Percentiles rank a stretch among this genome's conserved stretches.
Evolutionary conservation across 345 rosid genomes (phyloP).

Genomic region (Salix purpurea): DNA sequence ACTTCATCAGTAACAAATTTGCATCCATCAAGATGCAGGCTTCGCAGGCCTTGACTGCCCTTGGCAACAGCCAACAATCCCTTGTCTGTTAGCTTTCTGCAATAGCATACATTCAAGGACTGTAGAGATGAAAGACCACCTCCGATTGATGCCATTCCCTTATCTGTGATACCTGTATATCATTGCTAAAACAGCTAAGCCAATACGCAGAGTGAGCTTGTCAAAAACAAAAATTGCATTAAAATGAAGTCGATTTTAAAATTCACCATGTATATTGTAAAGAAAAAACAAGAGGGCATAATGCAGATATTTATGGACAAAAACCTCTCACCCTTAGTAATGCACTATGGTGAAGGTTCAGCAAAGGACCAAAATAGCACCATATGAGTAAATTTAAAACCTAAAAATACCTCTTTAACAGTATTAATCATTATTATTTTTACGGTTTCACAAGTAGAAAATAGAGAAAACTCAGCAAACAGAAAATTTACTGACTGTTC

Average conservation of each 20-base stretch:
- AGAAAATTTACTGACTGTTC: neutral
- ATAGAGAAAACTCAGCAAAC: neutral
- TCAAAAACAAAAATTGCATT: neutral
- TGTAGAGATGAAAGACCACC: slow-evolving; percentile 60
- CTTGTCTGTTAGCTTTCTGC: slow-evolving; percentile 80
- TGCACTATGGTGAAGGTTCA: neutral
- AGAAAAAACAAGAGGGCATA: no score
- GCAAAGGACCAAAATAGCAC: neutral
- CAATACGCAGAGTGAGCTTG: neutral
- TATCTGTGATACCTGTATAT: slow-evolving; percentile 70
- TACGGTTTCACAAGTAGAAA: neutral
- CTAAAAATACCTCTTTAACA: no score
- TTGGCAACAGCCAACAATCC: slow-evolving; percentile 72
- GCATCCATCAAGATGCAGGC: slow-evolving; percentile 66
- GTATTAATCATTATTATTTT: neutral
- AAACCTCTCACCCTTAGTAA: neutral
- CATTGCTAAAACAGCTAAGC: neutral
- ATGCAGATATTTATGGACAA: neutral
- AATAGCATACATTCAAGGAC: slow-evolving; percentile 76
- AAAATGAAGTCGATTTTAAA: neutral
- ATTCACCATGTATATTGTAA: neutral
- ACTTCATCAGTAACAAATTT: slow-evolving; percentile 55
- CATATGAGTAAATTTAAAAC: neutral
- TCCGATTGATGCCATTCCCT: slow-evolving; percentile 67
- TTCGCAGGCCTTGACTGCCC: slow-evolving; percentile 64